phyloP scores from a whole-genome alignment of 1,284 basidiomycete genomes.

The Sporisorium exsertum region DNA sequence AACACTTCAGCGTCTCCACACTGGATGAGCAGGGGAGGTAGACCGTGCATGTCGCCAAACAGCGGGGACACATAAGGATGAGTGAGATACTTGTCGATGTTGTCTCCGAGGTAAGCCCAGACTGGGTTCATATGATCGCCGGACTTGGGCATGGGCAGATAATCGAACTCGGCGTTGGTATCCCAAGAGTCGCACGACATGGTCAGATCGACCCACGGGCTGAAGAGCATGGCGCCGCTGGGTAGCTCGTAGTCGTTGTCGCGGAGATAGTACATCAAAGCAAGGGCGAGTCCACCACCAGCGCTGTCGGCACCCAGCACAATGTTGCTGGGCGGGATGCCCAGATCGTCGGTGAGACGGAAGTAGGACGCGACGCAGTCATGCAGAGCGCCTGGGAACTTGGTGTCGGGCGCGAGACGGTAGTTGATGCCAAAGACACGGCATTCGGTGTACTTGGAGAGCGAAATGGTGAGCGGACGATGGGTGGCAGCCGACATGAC shows the following conservation, averaged over 20 bases:
- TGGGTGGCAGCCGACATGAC: constrained; percentile 94
- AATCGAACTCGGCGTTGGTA: constrained; percentile 78
- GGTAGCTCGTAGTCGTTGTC: constrained; percentile 69
- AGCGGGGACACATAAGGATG: constrained; percentile 88
- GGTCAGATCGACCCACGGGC: constrained; percentile 77
- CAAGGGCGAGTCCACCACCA: constrained; percentile 87
- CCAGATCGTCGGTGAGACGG: constrained; percentile 86
- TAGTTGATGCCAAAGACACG: constrained; percentile 98
- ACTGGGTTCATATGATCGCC: constrained; percentile 94
- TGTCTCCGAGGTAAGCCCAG: constrained; percentile 87
- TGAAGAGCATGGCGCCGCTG: constrained; percentile 67
- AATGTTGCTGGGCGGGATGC: constrained; percentile 78
- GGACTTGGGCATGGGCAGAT: constrained; percentile 72
- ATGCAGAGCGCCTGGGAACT: constrained; percentile 92
- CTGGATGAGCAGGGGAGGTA: constrained; percentile 93
- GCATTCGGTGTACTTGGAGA: constrained; percentile 89
- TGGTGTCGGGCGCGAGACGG: constrained; percentile 91
- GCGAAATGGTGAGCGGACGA: constrained; percentile 87
- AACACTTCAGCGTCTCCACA: constrained; percentile 93
- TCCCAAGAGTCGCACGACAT: constrained; percentile 99
- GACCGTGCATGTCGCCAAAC: constrained; percentile 87
- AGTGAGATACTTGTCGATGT: constrained; percentile 83
- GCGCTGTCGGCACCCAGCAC: constrained; percentile 88
- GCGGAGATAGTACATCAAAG: constrained; percentile 86
- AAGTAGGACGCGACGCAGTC: constrained; percentile 90